Evolutionary conservation across 305 asterid genomes (phyloP).

Genomic region (Solanum hybrid): DNA sequence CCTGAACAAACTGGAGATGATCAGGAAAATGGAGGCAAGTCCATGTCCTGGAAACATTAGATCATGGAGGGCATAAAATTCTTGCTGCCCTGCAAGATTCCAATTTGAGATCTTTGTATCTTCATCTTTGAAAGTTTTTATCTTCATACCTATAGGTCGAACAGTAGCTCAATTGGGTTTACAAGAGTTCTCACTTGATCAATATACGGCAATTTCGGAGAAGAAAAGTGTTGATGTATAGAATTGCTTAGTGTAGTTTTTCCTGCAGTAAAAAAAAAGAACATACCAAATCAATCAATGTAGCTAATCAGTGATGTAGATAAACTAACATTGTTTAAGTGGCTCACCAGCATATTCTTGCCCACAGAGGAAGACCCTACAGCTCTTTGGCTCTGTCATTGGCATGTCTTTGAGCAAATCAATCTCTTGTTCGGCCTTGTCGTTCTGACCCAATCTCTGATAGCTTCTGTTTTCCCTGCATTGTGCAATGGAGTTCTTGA

Average conservation of each 20-base stretch:
- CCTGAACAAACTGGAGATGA: slow-evolving; percentile 54
- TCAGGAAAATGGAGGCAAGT: slow-evolving; percentile 53
- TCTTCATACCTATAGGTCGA: slow-evolving; percentile 50
- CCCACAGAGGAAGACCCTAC: slow-evolving; percentile 74
- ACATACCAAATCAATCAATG: not conserved
- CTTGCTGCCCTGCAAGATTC: slow-evolving; percentile 80
- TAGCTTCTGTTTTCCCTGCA: slow-evolving; percentile 50
- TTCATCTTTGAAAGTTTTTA: slow-evolving; percentile 53
- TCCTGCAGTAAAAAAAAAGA: slow-evolving; percentile 27
- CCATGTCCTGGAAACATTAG: slow-evolving; percentile 84
- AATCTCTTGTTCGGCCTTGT: slow-evolving; percentile 39
- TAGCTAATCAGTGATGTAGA: not conserved
- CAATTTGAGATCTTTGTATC: slow-evolving; percentile 64
- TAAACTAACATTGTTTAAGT: not conserved
- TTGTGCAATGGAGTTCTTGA: slow-evolving; percentile 59
- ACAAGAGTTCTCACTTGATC: slow-evolving; percentile 64
- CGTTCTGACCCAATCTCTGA: slow-evolving; percentile 50
- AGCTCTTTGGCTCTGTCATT: slow-evolving; percentile 53
- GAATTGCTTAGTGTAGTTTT: slow-evolving; percentile 58
- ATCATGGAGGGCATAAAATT: slow-evolving; percentile 55
- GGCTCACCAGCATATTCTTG: slow-evolving; percentile 60
- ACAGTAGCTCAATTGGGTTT: slow-evolving; percentile 76
- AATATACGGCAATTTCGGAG: slow-evolving; percentile 45
- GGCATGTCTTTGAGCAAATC: slow-evolving; percentile 58
- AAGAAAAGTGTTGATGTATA: slow-evolving; percentile 45